These are phyloP conservation scores for Phytophthora chlamydospora DNA, from an alignment of 352 stramenopile species.

Conservation along the genomic window DNA sequence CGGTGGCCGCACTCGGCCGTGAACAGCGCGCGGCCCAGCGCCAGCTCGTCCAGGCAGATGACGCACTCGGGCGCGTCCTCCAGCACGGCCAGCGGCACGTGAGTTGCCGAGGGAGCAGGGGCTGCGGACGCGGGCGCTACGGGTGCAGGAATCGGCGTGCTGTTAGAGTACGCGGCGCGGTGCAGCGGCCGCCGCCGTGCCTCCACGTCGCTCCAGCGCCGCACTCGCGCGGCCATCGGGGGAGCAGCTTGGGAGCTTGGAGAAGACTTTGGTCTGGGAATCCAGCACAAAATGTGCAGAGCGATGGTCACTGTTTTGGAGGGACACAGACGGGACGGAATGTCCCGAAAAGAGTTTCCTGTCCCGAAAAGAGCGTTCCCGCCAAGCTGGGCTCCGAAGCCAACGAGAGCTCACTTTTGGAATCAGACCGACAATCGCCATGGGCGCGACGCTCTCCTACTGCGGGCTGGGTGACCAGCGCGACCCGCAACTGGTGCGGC, in stretches of 20 bases:
- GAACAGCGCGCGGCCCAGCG: constrained; percentile 72
- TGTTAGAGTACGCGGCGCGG: constrained; percentile 37
- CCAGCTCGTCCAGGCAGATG: constrained; percentile 85
- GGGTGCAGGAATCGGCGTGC: constrained; percentile 35
- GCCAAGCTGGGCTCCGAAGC: too few relatives aligned
- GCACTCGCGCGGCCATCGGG: constrained; percentile 50
- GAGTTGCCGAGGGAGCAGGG: constrained; percentile 1
- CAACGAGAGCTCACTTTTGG: too few relatives aligned
- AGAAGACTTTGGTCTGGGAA: neutral
- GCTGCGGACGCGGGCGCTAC: constrained; percentile 26
- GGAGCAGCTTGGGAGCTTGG: neutral
- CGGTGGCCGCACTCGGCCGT: constrained; percentile 86
- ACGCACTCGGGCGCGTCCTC: constrained; percentile 75
- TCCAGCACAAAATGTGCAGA: neutral
- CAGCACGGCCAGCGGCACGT: constrained; percentile 53
- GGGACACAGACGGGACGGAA: too few relatives aligned
- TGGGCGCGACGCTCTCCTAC: neutral
- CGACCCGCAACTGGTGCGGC: constrained; percentile 2
- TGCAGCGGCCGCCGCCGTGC: constrained; percentile 39
- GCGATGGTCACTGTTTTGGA: neutral
- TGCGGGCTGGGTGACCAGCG: constrained; percentile 3
- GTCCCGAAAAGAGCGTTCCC: too few relatives aligned
- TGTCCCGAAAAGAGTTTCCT: too few relatives aligned
- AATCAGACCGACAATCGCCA: neutral
- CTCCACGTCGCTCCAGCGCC: constrained; percentile 78